Evolutionary conservation across 257 asterid genomes (phyloP).

Genomic region (Nicotiana attenuata): DNA sequence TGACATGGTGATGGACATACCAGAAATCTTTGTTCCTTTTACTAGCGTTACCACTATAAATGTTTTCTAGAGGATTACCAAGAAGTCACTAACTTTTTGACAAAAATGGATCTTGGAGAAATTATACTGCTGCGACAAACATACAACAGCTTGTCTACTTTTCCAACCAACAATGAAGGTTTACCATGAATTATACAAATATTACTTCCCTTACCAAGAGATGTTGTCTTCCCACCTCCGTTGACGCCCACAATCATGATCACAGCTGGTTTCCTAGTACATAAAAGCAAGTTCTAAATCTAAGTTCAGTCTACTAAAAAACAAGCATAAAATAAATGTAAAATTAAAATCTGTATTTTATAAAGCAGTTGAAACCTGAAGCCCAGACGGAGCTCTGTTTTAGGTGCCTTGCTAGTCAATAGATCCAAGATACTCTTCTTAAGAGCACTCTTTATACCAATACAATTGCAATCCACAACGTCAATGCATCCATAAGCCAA

Average conservation of each 20-base stretch:
- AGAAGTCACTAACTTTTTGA: not conserved
- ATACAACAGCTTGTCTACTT: not conserved
- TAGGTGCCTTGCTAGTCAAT: constrained; percentile 70
- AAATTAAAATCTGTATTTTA: not conserved
- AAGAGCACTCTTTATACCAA: constrained; percentile 58
- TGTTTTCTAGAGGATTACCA: not conserved
- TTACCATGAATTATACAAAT: not conserved
- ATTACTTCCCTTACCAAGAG: constrained; percentile 62
- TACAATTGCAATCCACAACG: constrained; percentile 7
- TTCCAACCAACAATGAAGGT: not conserved
- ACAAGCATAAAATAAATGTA: not conserved
- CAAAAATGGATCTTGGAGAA: not conserved
- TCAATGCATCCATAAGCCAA: not conserved
- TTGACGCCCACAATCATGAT: constrained; percentile 95
- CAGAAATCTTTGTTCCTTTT: not conserved
- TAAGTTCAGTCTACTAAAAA: constrained; percentile 1
- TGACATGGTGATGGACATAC: not conserved
- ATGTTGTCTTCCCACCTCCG: constrained; percentile 99
- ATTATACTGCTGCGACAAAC: not conserved
- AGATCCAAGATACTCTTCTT: constrained; percentile 70
- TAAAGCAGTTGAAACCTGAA: constrained; percentile 54
- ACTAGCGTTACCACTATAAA: not conserved
- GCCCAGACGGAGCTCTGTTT: constrained; percentile 82
- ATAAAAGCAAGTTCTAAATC: constrained; percentile 16
- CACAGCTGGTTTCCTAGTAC: constrained; percentile 87